phyloP scores from a whole-genome alignment of 129 eudicot genomes.

The Tanacetum coccineum region DNA sequence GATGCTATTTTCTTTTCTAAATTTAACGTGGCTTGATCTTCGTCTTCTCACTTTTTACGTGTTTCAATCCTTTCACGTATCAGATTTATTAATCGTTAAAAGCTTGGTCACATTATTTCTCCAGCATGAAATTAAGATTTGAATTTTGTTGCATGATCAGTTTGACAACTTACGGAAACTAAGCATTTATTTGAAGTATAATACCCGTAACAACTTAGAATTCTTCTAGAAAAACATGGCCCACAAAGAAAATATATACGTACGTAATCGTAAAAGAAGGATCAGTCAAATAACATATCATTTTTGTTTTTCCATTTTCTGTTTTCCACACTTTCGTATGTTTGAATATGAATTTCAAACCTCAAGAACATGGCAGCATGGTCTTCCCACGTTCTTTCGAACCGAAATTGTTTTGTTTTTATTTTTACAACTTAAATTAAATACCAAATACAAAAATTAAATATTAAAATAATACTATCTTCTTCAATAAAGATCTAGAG shows the following conservation, averaged over 20 bases:
- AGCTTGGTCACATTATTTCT: too few relatives aligned
- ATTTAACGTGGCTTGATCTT: too few relatives aligned
- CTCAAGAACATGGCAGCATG: conserved; percentile 6
- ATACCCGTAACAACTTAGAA: neutral
- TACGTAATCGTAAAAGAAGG: neutral
- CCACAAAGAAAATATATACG: neutral
- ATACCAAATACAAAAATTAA: neutral
- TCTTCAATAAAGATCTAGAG: conserved; percentile 3
- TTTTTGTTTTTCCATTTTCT: neutral
- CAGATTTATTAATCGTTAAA: too few relatives aligned
- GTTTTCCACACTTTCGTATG: neutral
- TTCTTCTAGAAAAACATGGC: neutral
- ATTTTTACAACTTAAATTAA: neutral
- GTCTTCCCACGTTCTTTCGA: conserved; percentile 22
- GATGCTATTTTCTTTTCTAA: too few relatives aligned
- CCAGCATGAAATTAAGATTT: too few relatives aligned
- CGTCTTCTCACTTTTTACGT: too few relatives aligned
- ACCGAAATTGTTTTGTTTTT: neutral
- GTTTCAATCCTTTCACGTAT: too few relatives aligned
- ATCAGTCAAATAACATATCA: conserved; percentile 28
- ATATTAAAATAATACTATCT: neutral
- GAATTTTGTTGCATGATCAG: too few relatives aligned
- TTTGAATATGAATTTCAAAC: neutral
- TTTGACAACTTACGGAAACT: too few relatives aligned
- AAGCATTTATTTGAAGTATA: too few relatives aligned